Base-by-base conservation (phyloP, 768 basidiomycete genomes). In the Lentinula edodes region DNA sequence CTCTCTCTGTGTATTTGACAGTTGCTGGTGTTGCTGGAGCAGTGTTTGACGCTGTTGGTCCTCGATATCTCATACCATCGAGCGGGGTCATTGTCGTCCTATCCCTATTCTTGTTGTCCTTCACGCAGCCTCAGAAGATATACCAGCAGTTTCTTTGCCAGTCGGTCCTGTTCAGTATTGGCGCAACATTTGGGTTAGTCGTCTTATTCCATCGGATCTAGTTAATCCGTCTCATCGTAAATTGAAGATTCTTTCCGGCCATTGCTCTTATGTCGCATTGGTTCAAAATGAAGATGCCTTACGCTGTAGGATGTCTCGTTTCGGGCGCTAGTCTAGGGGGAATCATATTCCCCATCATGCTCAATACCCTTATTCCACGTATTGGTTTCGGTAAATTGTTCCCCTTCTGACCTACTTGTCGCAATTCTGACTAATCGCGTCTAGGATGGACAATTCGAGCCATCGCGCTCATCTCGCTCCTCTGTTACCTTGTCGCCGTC, bases 291-390 rank as follows among this genome's bases (percentile, higher is more conserved):
- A 63, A 66, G 6, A 62, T 73, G 15, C 71, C 71, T 1, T 69
- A 74, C 15, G 77, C 75, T 0, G 69, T 75, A 12, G 74, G 77
- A 6, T 65, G 75, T 59, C 69, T 74, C 12, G 68, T 72, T 2
- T 70, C 70, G 10, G 73, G 75, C 5, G 65, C 67, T 4, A 69
- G 70, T 5, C 34, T 73, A 8, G 76, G 77, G 0, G 72, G 75
- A n/a, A 69, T 74, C 36, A 58, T 75, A n/a, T 74, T 71, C 41
- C 72, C 72, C 3, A 64, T 72, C 46, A 68, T 70, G 67, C 48
- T 68, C 43, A 48, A 63, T 48, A 63, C 51, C 7, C 62, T 68
- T 10, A 61, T 69, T 10, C 64, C 64, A 1, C 62, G 52, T 3
- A 64, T 68, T 32, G 68, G 68, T 6, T 70, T 70, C 43, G 69